A percentile compares a stretch with the other conserved stretches of the same genome.
Conservation (phyloP, 192 early-diverging fungal genomes). For the Linnemannia zychae region DNA sequence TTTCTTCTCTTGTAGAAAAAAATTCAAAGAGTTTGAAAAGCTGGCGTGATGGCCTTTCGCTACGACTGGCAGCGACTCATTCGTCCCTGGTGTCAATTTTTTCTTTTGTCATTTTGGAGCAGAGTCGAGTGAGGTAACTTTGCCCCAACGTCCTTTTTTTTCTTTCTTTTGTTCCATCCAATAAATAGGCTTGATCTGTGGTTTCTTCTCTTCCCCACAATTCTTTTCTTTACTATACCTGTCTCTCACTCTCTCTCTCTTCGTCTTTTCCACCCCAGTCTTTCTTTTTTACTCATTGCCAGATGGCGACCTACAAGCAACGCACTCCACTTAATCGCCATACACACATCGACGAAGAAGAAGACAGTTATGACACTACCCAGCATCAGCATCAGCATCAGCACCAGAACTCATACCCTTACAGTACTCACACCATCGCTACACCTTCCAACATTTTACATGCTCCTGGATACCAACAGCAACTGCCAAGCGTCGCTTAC, state of each 20-base stretch:
- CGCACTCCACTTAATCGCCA: slow-evolving; percentile 13
- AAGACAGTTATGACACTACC: neutral
- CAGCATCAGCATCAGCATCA: neutral
- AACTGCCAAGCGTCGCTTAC: neutral
- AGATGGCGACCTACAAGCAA: slow-evolving; percentile 42
- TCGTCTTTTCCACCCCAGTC: neutral
- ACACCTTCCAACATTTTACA: neutral
- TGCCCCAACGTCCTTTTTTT: neutral
- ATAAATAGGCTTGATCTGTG: neutral
- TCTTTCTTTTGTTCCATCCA: neutral
- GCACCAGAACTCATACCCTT: neutral
- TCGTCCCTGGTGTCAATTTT: neutral
- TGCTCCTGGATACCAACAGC: neutral
- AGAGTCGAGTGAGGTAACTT: neutral
- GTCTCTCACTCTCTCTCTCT: neutral
- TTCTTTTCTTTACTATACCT: neutral
- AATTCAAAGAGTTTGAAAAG: no score
- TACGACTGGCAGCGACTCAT: neutral
- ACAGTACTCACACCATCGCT: no score
- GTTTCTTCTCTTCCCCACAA: neutral
- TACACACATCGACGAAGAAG: neutral
- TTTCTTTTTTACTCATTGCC: no score
- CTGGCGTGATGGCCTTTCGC: neutral
- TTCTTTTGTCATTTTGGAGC: neutral
- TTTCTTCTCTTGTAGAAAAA: no score